Evolutionary conservation across 169 alveolate species (phyloP), one percentile per base, ranked within the genome.

Genomic region (Eimeria sp.): DNA sequence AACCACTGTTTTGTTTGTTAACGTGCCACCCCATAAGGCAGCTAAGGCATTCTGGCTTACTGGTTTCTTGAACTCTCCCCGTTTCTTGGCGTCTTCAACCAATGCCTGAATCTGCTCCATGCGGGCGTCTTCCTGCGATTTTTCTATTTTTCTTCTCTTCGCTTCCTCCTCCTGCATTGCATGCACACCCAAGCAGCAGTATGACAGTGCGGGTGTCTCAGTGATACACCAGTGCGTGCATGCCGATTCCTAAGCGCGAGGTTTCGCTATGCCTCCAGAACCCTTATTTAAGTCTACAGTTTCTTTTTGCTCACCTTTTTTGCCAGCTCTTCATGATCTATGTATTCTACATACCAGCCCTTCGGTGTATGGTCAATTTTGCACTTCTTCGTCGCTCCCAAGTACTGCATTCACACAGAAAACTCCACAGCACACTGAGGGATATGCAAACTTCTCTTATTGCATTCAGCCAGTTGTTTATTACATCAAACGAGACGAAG

Each of bases 281-380:
- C 43, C 14, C 8, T 33, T 27, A 2, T 71, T 10, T 14, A 33
- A 72, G 87, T 13, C 64, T 10, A 13, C 23, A 46, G 27, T 66
- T 30, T 0, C 64, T 40, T 40, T 20, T 37, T 46, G 56, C 95
- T 37, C 40, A 91, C 97, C 85, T 96, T 97, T 49, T 98, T 97
- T 52, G 95, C 97, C 33, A 97, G 91, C 91, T 97, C 96, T 76
- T 98, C 99, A 40, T 98, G 98, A 93, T 98, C 99, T 10, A 98
- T 98, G 95, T 98, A 98, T 96, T 98, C 99, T 72, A 98, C 95
- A 95, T 97, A 98, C 99, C 99, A 98, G 23, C 99, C 99, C 97
- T 98, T 98, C 66, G 99, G 99, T 16, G 99, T 98, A 89, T 98
- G 97, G 93, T 99, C 99, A 74, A 98, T 98, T 90, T 97, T 98